phyloP scores from a whole-genome alignment of 2,329 filamentous ascomycete genomes.

The Phyllachora maydis region DNA sequence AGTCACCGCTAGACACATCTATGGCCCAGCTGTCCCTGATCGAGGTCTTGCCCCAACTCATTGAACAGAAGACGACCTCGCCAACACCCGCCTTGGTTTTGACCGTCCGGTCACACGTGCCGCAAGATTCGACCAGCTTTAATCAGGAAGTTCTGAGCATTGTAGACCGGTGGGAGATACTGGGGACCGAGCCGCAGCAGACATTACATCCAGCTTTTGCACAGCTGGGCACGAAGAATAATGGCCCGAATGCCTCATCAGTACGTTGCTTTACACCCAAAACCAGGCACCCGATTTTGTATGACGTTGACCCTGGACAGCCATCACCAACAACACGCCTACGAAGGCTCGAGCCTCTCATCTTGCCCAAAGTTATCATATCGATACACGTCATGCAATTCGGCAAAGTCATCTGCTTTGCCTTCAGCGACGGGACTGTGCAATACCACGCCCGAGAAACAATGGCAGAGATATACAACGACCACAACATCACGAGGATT shows the following conservation, averaged over 20 bases:
- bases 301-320: no score
- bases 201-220: constrained; percentile 58
- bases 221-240: constrained; percentile 40
- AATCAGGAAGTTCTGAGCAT: constrained; percentile 49
- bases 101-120: constrained; percentile 47
- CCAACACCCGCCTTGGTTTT: constrained; percentile 42
- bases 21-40: constrained; percentile 52
- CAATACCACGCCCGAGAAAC: constrained; percentile 61
- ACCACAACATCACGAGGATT: constrained; percentile 42
- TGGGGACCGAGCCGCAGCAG: constrained; percentile 38
- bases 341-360: constrained; percentile 44
- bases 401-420: constrained; percentile 50
- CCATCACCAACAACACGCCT: no score
- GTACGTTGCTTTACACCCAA: no score
- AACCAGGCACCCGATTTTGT: no score
- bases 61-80: constrained; percentile 31
- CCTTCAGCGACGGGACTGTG: constrained; percentile 61
- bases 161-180: constrained; percentile 65
- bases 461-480: constrained; percentile 46
- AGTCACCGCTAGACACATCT: constrained; percentile 22
- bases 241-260: no score
- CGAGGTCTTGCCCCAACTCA: constrained; percentile 48
- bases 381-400: constrained; percentile 47
- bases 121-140: constrained; percentile 30
- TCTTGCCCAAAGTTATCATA: constrained; percentile 50